Evolutionary conservation across 2,329 filamentous ascomycete species (phyloP).

Genomic region (Bipolaris bicolor): DNA sequence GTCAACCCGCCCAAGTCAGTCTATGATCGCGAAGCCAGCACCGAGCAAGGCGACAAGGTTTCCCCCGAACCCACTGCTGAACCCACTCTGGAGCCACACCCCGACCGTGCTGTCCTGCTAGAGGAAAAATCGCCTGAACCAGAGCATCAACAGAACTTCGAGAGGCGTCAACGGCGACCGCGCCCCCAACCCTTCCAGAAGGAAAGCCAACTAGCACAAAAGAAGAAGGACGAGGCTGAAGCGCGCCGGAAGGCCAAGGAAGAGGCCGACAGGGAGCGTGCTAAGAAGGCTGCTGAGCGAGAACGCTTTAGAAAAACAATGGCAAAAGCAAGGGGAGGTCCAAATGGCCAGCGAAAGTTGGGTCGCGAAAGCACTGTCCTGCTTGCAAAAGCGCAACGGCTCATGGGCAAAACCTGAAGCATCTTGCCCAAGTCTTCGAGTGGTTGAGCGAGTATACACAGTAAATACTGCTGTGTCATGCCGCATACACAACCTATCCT

Average conservation of each 20-base stretch:
- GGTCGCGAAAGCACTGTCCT: conserved; percentile 80
- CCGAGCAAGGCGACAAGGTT: conserved; percentile 35
- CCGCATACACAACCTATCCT: conserved; percentile 7
- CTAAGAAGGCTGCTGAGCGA: conserved; percentile 63
- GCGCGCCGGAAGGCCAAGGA: conserved; percentile 64
- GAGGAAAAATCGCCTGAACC: conserved; percentile 48
- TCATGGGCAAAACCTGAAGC: conserved; percentile 59
- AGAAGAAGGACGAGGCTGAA: conserved; percentile 68
- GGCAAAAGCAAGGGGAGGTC: conserved; percentile 66
- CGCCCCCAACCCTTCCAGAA: conserved; percentile 51
- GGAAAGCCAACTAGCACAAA: conserved; percentile 55
- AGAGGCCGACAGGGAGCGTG: conserved; percentile 67
- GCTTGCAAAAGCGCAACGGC: conserved; percentile 76
- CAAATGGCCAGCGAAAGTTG: conserved; percentile 76
- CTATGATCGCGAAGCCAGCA: conserved; percentile 40
- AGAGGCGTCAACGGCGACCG: conserved; percentile 34
- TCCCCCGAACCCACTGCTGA: conserved; percentile 31
- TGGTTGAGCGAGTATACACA: conserved; percentile 4
- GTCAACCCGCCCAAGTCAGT: conserved; percentile 43
- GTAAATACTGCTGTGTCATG: conserved; percentile 12
- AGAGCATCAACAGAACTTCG: conserved; percentile 19
- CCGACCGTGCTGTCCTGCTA: conserved; percentile 65
- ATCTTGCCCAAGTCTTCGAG: not conserved
- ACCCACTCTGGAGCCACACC: conserved; percentile 62
- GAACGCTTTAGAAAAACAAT: conserved; percentile 73